phyloP scores from a whole-genome alignment of 1,139 yeast genomes.

The Candida frijolesensis region DNA sequence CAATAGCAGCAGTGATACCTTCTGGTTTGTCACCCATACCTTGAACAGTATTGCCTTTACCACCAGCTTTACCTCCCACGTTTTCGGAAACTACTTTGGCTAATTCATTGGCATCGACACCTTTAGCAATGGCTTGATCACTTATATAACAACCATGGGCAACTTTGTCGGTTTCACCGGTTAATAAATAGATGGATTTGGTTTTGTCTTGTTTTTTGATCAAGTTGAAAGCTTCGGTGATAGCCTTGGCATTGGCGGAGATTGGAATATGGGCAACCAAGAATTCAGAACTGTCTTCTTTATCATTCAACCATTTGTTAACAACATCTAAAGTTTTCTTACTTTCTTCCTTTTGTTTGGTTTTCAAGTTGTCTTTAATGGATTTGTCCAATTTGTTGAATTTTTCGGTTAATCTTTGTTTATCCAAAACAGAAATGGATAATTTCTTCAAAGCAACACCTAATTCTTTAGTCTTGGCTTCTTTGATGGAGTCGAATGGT shows the following conservation, averaged over 20 bases:
- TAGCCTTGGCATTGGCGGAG: slow-evolving; percentile 87
- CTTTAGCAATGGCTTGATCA: slow-evolving; percentile 68
- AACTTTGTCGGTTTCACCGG: slow-evolving; percentile 76
- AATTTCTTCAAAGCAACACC: slow-evolving; percentile 85
- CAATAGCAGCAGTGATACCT: slow-evolving; percentile 72
- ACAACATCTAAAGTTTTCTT: slow-evolving; percentile 83
- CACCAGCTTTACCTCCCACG: slow-evolving; percentile 98
- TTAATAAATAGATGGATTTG: slow-evolving; percentile 79
- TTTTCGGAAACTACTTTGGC: slow-evolving; percentile 69
- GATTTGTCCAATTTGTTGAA: slow-evolving; percentile 81
- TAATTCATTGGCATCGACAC: slow-evolving; percentile 73
- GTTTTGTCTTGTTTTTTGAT: slow-evolving; percentile 77
- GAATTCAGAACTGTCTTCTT: slow-evolving; percentile 49
- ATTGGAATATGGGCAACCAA: slow-evolving; percentile 71
- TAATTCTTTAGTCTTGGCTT: slow-evolving; percentile 75
- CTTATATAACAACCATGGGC: slow-evolving; percentile 95
- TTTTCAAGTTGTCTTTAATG: slow-evolving; percentile 84
- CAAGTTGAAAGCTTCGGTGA: slow-evolving; percentile 86
- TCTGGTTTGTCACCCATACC: slow-evolving; percentile 90
- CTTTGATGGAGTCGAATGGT: slow-evolving; percentile 71
- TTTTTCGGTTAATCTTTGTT: slow-evolving; percentile 71
- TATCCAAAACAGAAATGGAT: slow-evolving; percentile 78
- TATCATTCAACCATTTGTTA: slow-evolving; percentile 58
- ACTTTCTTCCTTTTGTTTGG: slow-evolving; percentile 84
- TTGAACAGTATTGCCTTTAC: slow-evolving; percentile 94